These are phyloP conservation scores for Trichosporon sp. DNA, from an alignment of 1,284 basidiomycete species.

Conservation along the genomic window DNA sequence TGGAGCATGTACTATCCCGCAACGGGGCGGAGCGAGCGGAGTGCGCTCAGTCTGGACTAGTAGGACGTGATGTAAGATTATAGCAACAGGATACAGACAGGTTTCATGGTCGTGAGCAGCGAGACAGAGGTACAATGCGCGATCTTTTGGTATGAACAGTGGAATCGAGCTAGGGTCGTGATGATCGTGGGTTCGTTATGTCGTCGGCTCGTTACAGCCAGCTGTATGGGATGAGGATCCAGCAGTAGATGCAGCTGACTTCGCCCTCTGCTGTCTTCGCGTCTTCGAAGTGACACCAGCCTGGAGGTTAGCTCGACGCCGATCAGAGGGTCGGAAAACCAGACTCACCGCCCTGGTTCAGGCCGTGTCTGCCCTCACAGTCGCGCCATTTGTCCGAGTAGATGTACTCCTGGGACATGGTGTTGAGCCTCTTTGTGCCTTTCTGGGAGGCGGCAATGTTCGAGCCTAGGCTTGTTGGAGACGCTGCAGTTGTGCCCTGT, in stretches of 20 bases:
- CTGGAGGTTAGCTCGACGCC: neutral
- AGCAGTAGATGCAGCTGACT: slow-evolving; percentile 2
- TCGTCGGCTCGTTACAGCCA: neutral
- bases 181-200: neutral
- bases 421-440: neutral
- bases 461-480: too few relatives aligned
- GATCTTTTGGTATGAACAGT: neutral
- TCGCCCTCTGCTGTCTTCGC: neutral
- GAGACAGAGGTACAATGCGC: neutral
- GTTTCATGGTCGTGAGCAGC: neutral
- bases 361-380: slow-evolving; percentile 5
- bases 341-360: slow-evolving; percentile 1
- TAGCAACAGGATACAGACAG: slow-evolving; percentile 11
- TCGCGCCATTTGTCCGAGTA: slow-evolving; percentile 5
- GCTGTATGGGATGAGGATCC: neutral
- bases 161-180: neutral
- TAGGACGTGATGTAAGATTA: slow-evolving; percentile 16
- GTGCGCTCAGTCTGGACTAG: slow-evolving; percentile 35
- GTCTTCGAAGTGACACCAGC: slow-evolving; percentile 7
- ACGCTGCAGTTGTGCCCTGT: neutral
- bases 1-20: slow-evolving; percentile 85
- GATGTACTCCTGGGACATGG: neutral
- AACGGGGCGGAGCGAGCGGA: slow-evolving; percentile 53
- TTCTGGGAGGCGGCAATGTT: too few relatives aligned
- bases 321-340: too few relatives aligned